Conservation (phyloP, 768 basidiomycete genomes). For the Mycena olivaceomarginata region DNA sequence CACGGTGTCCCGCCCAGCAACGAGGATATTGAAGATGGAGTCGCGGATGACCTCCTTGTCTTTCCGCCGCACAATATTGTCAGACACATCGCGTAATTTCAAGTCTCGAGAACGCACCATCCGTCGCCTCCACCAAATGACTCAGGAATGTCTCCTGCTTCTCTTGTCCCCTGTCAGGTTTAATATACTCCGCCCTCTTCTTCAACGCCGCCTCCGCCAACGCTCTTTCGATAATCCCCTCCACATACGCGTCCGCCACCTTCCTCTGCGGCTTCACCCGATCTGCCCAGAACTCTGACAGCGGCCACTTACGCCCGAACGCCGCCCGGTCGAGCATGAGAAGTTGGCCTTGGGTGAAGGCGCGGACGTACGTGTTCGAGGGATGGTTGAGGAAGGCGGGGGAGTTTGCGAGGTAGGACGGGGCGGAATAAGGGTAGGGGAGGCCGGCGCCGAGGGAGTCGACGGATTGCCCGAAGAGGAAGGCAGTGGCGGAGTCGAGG, state of each 20-base stretch:
- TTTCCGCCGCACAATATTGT: neutral
- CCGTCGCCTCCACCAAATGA: slow-evolving; percentile 65
- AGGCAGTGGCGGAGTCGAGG: slow-evolving; percentile 28
- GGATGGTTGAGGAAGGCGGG: slow-evolving; percentile 21
- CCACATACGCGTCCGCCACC: slow-evolving; percentile 65
- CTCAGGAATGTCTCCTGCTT: slow-evolving; percentile 64
- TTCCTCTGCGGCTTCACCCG: slow-evolving; percentile 39
- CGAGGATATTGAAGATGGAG: slow-evolving; percentile 46
- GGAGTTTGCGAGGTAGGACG: neutral
- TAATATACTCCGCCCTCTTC: slow-evolving; percentile 42
- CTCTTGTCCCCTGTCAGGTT: neutral
- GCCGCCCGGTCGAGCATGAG: neutral
- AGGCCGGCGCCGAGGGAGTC: slow-evolving; percentile 28
- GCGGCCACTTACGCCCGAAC: slow-evolving; percentile 16
- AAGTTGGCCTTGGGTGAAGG: slow-evolving; percentile 13
- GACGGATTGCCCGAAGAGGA: slow-evolving; percentile 25
- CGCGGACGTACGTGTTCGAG: slow-evolving; percentile 15
- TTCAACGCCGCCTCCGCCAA: slow-evolving; percentile 59
- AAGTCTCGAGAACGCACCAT: slow-evolving; percentile 51
- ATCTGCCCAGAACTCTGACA: slow-evolving; percentile 33
- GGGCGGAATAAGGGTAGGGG: neutral
- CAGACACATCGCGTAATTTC: neutral
- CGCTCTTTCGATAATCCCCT: slow-evolving; percentile 60
- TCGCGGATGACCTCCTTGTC: slow-evolving; percentile 46
- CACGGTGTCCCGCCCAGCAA: slow-evolving; percentile 57